Conservation (phyloP, 768 basidiomycete species). For the Sporobolomyces roseus region DNA sequence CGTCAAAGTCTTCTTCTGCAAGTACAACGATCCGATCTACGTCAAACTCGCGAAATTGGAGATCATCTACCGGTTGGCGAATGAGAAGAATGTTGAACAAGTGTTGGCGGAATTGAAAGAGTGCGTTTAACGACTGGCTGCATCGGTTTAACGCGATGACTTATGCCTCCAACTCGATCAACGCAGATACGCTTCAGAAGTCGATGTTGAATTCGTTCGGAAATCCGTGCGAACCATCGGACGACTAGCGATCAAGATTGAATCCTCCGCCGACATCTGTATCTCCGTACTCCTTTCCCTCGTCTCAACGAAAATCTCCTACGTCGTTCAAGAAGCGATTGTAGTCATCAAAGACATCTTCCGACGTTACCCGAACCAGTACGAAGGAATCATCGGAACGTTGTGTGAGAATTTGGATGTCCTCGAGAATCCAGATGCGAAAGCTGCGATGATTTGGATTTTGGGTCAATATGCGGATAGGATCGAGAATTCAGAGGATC, state of each 20-base stretch:
- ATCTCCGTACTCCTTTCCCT: constrained; percentile 79
- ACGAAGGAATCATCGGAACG: constrained; percentile 90
- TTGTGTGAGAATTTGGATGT: constrained; percentile 87
- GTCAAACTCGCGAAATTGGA: constrained; percentile 97
- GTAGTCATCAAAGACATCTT: constrained; percentile 99
- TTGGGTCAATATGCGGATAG: constrained; percentile 91
- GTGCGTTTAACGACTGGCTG: no score
- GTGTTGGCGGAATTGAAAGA: constrained; percentile 93
- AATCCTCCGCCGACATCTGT: constrained; percentile 79
- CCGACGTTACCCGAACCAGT: constrained; percentile 90
- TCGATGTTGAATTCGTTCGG: constrained; percentile 95
- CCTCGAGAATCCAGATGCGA: constrained; percentile 92
- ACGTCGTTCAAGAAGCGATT: constrained; percentile 94
- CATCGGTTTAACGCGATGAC: neutral
- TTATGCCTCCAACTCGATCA: neutral
- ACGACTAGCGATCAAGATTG: constrained; percentile 94
- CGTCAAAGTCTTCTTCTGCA: constrained; percentile 99
- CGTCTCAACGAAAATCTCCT: constrained; percentile 87
- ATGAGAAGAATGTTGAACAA: constrained; percentile 88
- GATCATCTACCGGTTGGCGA: constrained; percentile 95
- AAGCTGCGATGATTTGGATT: constrained; percentile 97
- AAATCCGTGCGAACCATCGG: constrained; percentile 97
- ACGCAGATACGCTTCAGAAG: constrained; percentile 88
- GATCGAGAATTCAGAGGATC: constrained; percentile 92
- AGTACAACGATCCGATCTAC: constrained; percentile 99